These are phyloP conservation scores for Cyclotella baltica DNA, from an alignment of 108 stramenopile genomes.

Conservation along the genomic window DNA sequence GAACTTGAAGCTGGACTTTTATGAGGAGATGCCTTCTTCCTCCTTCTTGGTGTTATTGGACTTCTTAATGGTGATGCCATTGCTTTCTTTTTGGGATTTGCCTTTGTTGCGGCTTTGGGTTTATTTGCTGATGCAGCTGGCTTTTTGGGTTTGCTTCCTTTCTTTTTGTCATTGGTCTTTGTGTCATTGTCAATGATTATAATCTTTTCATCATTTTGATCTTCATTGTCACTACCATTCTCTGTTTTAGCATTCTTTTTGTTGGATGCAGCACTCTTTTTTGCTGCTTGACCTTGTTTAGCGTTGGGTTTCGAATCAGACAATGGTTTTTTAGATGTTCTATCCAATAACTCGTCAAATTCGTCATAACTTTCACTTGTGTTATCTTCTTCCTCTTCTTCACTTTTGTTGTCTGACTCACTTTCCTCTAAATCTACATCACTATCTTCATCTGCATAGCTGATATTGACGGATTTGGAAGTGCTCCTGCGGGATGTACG, in stretches of 20 bases:
- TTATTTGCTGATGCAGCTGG: neutral
- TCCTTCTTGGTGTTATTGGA: conserved; percentile 13
- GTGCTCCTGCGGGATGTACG: conserved; percentile 47
- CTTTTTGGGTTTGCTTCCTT: neutral
- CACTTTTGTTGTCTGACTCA: conserved; percentile 12
- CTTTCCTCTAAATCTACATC: conserved; percentile 31
- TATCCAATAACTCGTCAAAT: conserved; percentile 13
- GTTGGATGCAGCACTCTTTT: neutral
- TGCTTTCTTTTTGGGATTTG: conserved; percentile 7
- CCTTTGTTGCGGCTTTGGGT: neutral
- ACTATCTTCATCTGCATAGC: conserved; percentile 49
- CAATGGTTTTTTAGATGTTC: neutral
- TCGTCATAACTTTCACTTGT: neutral
- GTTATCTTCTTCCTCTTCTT: conserved; percentile 13
- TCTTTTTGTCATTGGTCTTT: neutral
- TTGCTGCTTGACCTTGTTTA: neutral
- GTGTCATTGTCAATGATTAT: conserved; percentile 2
- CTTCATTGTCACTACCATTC: conserved; percentile 40
- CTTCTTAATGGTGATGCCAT: conserved; percentile 14
- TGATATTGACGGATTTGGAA: conserved; percentile 31
- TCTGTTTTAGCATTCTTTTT: conserved; percentile 9
- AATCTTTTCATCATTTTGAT: conserved; percentile 32
- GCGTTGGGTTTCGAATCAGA: conserved; percentile 17
- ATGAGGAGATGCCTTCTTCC: conserved; percentile 20
- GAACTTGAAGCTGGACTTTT: conserved; percentile 10